phyloP scores from a whole-genome alignment of 495 filamentous ascomycete genomes.

The Neurospora terricola region DNA sequence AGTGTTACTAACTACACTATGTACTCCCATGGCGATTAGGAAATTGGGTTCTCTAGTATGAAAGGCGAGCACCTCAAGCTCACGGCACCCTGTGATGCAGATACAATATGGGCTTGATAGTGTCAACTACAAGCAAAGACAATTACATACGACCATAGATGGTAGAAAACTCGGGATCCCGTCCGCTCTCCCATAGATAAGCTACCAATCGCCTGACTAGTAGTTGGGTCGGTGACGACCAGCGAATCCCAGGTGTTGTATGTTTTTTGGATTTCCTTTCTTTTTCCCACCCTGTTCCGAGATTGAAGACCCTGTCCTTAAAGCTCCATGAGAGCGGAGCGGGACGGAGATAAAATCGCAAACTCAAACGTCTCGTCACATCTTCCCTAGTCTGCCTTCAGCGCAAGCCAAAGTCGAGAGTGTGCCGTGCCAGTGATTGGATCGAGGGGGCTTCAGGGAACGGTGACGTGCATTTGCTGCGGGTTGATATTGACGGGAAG shows the following conservation, averaged over 20 bases:
- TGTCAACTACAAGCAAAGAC: neutral
- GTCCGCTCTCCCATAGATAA: constrained; percentile 42
- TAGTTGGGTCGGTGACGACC: constrained; percentile 41
- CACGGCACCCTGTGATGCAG: neutral
- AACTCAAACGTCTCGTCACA: neutral
- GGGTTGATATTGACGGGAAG: neutral
- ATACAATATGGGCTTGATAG: neutral
- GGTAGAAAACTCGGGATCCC: constrained; percentile 36
- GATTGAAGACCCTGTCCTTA: neutral
- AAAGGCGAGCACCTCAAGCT: neutral
- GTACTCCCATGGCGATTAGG: neutral
- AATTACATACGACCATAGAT: neutral
- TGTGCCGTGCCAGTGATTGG: neutral
- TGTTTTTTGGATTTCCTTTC: constrained; percentile 1
- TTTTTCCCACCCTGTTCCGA: neutral
- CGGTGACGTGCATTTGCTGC: neutral
- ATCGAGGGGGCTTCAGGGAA: neutral
- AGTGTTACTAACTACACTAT: neutral
- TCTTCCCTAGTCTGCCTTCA: neutral
- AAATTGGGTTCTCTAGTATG: neutral
- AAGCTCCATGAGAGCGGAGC: neutral
- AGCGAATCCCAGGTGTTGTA: constrained; percentile 21
- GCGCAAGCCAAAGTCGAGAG: neutral
- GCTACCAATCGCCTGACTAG: constrained; percentile 21
- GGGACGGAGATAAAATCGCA: neutral